Percentiles rank a stretch among this genome's conserved stretches.
These are phyloP conservation scores for Rhytidiadelphus loreus DNA, from an alignment of 225 moss, liverwort and hornwort species.

Conservation along the genomic window DNA sequence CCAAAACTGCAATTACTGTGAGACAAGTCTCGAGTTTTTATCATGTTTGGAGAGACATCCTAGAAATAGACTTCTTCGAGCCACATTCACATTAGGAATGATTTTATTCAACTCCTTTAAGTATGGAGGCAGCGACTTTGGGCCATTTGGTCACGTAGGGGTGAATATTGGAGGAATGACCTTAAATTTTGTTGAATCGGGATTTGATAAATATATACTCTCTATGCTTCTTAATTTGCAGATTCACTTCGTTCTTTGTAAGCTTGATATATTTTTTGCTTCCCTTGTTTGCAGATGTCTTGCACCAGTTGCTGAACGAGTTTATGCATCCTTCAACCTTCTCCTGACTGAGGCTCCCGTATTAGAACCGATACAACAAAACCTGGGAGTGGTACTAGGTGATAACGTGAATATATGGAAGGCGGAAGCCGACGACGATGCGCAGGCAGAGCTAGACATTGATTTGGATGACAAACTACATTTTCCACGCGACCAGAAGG, in stretches of 20 bases:
- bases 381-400: constrained; percentile 75
- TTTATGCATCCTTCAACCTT: constrained; percentile 63
- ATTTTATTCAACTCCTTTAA: not conserved
- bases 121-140: not conserved
- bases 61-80: not conserved
- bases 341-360: constrained; percentile 65
- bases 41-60: not conserved
- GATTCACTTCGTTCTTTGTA: not conserved
- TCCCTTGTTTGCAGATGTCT: constrained; percentile 43
- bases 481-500: constrained; percentile 64
- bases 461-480: constrained; percentile 92
- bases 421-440: constrained; percentile 26
- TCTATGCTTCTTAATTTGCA: not conserved
- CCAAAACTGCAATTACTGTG: not conserved
- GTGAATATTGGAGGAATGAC: not conserved
- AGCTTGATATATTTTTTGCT: not conserved
- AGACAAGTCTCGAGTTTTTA: not conserved
- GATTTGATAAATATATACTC: not conserved
- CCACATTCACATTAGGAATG: not conserved
- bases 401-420: constrained; percentile 5
- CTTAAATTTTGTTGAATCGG: not conserved
- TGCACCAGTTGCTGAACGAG: constrained; percentile 61
- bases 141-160: not conserved
- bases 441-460: constrained; percentile 46
- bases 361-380: constrained; percentile 57